Base-by-base conservation (phyloP, 352 stramenopile genomes). In the Peronospora destructor region DNA sequence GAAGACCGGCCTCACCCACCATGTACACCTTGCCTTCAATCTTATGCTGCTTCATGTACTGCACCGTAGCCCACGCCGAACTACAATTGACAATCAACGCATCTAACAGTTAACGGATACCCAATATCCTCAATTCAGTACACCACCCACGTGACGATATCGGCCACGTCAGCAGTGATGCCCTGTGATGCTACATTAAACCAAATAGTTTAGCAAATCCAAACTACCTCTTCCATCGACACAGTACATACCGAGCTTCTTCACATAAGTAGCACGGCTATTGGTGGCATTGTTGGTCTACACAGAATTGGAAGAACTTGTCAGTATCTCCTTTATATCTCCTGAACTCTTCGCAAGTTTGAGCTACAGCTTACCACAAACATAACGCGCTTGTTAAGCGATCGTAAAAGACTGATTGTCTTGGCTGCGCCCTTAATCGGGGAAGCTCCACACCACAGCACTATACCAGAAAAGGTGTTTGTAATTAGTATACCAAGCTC, bases 251-350 rank as follows among this genome's bases (percentile, higher is more conserved):
- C 80, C 77, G n/a, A 92, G 71, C 54, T 90, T 90, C 64, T 87
- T 84, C 41, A 92, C 76, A 64, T 89, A 90, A 11, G 74, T 74
- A 26, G 85, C 76, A 52, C 81, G 67, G 49, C 67, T 85, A 60
- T 85, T 92, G 51, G 78, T 90, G 35, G 81, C 85, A 66, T 92
- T 92, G 64, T 92, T 90, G 32, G 81, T 92, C 81, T 92, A 47
- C 17, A 51, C 25, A 29, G 0, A n/a, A 29, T 29, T 17, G 1
- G 17, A 40, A 40, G 17, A 47, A 36, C 16, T 32, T 32, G 12
- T 54, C 9, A 62, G 33, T 53, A 19, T 48, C 34, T 13, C 21
- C 21, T 43, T 32, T 11, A 9, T 30, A 30, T 30, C 26, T 30
- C 26, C 8, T 30, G 26, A 30, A 10, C 26, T 4, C 9, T 6